These are phyloP conservation scores for Jatropha multifida DNA, from an alignment of 441 rosid species.

Conservation along the genomic window DNA sequence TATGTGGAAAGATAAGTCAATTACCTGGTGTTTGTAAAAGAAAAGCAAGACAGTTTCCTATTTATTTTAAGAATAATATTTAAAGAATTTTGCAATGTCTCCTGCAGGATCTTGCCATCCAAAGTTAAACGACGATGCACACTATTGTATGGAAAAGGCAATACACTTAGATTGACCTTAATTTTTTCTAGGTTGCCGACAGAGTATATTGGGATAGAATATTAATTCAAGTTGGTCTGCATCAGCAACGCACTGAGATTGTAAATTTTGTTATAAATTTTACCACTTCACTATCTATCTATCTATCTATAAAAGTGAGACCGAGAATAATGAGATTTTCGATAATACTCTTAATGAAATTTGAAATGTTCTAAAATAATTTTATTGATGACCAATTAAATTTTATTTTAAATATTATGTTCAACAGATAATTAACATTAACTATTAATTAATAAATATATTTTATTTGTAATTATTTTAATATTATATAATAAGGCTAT, in stretches of 20 bases:
- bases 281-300: too few relatives aligned
- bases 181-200: slow-evolving; percentile 35
- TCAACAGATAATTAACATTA: too few relatives aligned
- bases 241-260: neutral
- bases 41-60: neutral
- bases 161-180: slow-evolving; percentile 77
- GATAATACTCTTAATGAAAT: too few relatives aligned
- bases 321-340: too few relatives aligned
- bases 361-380: too few relatives aligned
- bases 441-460: too few relatives aligned
- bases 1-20: slow-evolving; percentile 27
- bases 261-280: too few relatives aligned
- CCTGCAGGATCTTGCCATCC: slow-evolving; percentile 67
- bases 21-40: neutral
- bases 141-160: slow-evolving; percentile 68
- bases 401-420: too few relatives aligned
- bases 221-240: neutral
- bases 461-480: too few relatives aligned
- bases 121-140: slow-evolving; percentile 49
- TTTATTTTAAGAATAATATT: slow-evolving; percentile 4
- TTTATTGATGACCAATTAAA: too few relatives aligned
- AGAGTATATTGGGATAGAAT: neutral
- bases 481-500: too few relatives aligned
- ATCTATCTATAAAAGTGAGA: too few relatives aligned
- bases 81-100: neutral